Percentiles rank a stretch among this genome's conserved stretches.
Evolutionary conservation across 129 eudicot genomes (phyloP).

Genomic region (Helianthus annuus): DNA sequence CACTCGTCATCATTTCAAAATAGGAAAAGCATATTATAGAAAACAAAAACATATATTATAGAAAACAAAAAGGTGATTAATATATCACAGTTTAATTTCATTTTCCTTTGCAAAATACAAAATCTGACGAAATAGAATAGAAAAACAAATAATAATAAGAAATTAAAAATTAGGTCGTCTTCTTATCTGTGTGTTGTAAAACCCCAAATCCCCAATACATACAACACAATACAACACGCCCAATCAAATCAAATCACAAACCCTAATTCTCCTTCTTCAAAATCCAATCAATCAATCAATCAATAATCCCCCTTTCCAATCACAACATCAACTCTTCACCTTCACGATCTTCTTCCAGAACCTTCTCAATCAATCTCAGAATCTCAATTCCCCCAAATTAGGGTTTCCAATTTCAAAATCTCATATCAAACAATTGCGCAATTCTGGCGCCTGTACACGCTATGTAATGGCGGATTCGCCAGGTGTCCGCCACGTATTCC

Average conservation of each 20-base stretch:
- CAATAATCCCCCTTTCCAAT: constrained; percentile 2
- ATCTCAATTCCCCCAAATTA: neutral
- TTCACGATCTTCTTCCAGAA: constrained; percentile 23
- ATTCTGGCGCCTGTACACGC: constrained; percentile 67
- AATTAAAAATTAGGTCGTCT: constrained; percentile 19
- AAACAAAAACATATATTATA: too few species aligned
- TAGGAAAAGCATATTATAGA: too few species aligned
- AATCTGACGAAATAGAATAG: constrained; percentile 5
- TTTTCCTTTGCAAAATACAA: neutral
- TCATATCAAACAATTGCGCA: constrained; percentile 18
- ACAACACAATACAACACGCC: constrained; percentile 10
- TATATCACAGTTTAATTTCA: neutral
- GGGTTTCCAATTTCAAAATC: constrained; percentile 16
- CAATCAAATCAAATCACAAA: constrained; percentile 23
- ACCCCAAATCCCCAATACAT: constrained; percentile 21
- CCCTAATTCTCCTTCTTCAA: constrained; percentile 19
- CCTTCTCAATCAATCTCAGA: constrained; percentile 19
- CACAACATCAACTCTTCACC: neutral
- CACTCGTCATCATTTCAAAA: too few species aligned
- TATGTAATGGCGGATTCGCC: constrained; percentile 86
- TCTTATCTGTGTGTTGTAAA: constrained; percentile 37
- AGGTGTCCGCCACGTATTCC: constrained; percentile 56
- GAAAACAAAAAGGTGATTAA: too few species aligned
- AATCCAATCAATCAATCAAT: constrained; percentile 11
- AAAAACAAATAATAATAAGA: neutral